These are phyloP conservation scores for Citrus sinensis DNA, from an alignment of 345 rosid species.

Conservation along the genomic window DVS_A1.0 CM039163.1:45142001-45142500, in stretches of 20 bases:
- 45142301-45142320: conserved; percentile 66
- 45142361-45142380: not conserved
- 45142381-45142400: not conserved
- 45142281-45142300: conserved; percentile 66
- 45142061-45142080: not conserved
- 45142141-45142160: not conserved
- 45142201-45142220: not conserved
- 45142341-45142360: not conserved
- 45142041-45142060: not conserved
- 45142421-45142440: not conserved
- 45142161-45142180: not conserved
- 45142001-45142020: not conserved
- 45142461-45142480: not conserved
- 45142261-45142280: conserved; percentile 78
- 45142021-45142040: not conserved
- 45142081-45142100: not conserved
- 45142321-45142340: conserved; percentile 73
- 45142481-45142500: not conserved
- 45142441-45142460: not conserved
- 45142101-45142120: not conserved
- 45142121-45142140: not conserved
- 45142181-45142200: not conserved
- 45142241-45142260: conserved; percentile 23
- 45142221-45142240: not conserved
- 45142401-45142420: not conserved